These are phyloP conservation scores for Tubosaeta sp. DNA, from an alignment of 768 basidiomycete species.

Conservation along the genomic window DNA sequence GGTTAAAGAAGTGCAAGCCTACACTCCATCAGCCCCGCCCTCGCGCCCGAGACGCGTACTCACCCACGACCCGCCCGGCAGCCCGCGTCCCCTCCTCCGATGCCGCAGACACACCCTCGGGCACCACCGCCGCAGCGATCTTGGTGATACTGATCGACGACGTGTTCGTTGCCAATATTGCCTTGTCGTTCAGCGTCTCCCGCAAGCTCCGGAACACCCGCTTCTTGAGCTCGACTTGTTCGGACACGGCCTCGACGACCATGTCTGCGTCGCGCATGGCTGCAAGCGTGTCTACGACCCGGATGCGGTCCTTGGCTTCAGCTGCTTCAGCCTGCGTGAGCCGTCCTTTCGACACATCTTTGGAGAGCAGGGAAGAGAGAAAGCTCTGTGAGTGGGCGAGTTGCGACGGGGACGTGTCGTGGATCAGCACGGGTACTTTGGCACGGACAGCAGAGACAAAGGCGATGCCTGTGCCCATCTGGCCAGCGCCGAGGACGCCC, in stretches of 20 bases:
- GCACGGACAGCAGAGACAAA: conserved; percentile 83
- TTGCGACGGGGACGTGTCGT: conserved; percentile 75
- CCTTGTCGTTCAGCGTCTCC: conserved; percentile 59
- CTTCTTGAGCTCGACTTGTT: conserved; percentile 74
- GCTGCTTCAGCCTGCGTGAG: conserved; percentile 66
- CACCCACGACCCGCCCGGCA: conserved; percentile 80
- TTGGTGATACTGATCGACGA: conserved; percentile 94
- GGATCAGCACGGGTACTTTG: conserved; percentile 78
- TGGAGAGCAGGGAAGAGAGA: conserved; percentile 79
- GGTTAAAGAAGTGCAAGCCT: conserved; percentile 96
- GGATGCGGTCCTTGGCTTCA: conserved; percentile 65
- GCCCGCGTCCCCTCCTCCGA: conserved; percentile 60
- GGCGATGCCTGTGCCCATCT: conserved; percentile 93
- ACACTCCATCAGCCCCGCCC: neutral
- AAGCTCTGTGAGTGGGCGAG: conserved; percentile 67
- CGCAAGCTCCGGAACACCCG: conserved; percentile 70
- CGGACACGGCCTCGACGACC: conserved; percentile 92
- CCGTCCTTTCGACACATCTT: conserved; percentile 83
- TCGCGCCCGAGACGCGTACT: conserved; percentile 11
- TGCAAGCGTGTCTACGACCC: conserved; percentile 53
- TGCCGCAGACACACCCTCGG: conserved; percentile 49
- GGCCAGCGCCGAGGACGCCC: conserved; percentile 79
- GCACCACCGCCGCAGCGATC: conserved; percentile 78
- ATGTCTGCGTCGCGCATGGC: conserved; percentile 80
- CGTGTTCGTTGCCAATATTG: conserved; percentile 90